phyloP scores from a whole-genome alignment of 2,329 filamentous ascomycete genomes.

The Sporothrix luriei region DNA sequence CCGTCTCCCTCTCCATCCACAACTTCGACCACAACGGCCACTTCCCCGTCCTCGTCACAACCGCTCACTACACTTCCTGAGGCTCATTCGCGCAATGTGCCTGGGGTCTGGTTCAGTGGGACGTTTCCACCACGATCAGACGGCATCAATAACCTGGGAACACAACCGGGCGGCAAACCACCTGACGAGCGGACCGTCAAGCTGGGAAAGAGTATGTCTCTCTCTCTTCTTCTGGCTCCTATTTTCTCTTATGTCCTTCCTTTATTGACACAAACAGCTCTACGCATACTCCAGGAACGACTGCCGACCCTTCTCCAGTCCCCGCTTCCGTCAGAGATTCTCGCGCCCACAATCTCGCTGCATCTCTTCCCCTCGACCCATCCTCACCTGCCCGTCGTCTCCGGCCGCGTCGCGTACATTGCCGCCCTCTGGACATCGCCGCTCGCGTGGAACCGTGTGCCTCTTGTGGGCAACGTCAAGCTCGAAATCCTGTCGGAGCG shows the following conservation, averaged over 20 bases:
- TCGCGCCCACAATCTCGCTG: conserved; percentile 72
- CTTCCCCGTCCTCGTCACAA: conserved; percentile 25
- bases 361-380: conserved; percentile 76
- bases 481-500: conserved; percentile 87
- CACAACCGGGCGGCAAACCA: conserved; percentile 41
- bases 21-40: neutral
- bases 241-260: neutral
- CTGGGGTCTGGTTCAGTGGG: conserved; percentile 51
- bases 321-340: conserved; percentile 71
- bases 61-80: conserved; percentile 37
- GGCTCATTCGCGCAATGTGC: conserved; percentile 40
- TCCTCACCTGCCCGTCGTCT: conserved; percentile 87
- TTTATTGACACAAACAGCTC: conserved; percentile 49
- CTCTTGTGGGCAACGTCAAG: conserved; percentile 85
- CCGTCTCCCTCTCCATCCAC: conserved; percentile 23
- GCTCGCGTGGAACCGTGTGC: conserved; percentile 91
- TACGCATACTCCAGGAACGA: conserved; percentile 66
- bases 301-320: conserved; percentile 68
- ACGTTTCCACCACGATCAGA: conserved; percentile 40
- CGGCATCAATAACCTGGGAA: neutral
- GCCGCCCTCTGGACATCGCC: conserved; percentile 95
- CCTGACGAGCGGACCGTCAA: conserved; percentile 61
- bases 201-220: conserved; percentile 61
- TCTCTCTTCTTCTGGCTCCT: neutral
- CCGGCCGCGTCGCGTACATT: conserved; percentile 84